Conservation (phyloP, 2,329 filamentous ascomycete genomes). For the Cladosporium sp. region DNA sequence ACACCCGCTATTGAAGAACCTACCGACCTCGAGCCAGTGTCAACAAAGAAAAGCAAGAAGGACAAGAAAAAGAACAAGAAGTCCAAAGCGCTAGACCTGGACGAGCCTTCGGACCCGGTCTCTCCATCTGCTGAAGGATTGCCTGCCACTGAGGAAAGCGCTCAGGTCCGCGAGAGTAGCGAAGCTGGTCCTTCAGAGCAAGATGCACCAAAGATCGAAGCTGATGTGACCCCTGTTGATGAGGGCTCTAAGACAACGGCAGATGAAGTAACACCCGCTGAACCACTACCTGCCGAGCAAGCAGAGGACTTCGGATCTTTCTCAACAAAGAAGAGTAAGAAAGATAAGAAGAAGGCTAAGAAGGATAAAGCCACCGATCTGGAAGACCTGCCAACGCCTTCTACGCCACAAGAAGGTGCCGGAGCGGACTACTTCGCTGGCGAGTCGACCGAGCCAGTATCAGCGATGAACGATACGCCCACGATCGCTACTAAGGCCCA, state of each 20-base stretch:
- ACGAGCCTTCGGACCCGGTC: background rate
- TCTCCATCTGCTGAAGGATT: background rate
- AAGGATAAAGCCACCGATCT: background rate
- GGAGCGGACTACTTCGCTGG: background rate
- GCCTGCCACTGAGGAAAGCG: too few relatives aligned
- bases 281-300: background rate
- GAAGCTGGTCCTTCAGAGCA: background rate
- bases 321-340: slow-evolving; percentile 25
- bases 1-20: background rate
- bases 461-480: background rate
- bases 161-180: background rate
- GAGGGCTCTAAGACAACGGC: background rate
- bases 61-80: slow-evolving; percentile 35
- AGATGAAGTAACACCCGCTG: background rate
- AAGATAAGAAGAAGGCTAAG: slow-evolving; percentile 37
- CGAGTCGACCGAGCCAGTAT: background rate
- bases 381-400: background rate
- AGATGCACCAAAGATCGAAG: background rate
- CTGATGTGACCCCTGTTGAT: background rate
- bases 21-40: slow-evolving; percentile 13
- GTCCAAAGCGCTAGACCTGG: background rate
- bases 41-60: slow-evolving; percentile 27
- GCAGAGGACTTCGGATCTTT: slow-evolving; percentile 14
- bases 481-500: background rate
- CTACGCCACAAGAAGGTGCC: background rate